Evolutionary conservation across 163 green algal genomes (phyloP).

Genomic region (Botryococcus braunii): DNA sequence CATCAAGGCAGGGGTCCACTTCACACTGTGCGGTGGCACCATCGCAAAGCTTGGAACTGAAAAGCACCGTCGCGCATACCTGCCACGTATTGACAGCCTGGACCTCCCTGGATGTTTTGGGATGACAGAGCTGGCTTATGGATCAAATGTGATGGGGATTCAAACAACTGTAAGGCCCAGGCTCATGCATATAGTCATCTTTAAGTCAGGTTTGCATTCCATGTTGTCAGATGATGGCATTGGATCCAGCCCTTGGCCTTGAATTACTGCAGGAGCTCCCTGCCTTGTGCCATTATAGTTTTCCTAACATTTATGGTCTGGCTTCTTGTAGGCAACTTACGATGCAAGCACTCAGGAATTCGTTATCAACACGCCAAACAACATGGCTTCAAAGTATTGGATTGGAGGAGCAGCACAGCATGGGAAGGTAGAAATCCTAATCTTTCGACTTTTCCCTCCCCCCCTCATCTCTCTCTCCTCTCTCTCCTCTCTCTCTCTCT

Average conservation of each 20-base stretch:
- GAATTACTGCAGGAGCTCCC: too few relatives aligned
- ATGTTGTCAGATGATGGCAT: too few relatives aligned
- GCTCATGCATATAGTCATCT: too few relatives aligned
- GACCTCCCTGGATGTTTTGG: slow-evolving; percentile 72
- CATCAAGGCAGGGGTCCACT: slow-evolving; percentile 82
- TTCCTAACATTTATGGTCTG: not conserved
- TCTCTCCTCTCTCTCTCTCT: too few relatives aligned
- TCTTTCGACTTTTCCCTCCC: not conserved
- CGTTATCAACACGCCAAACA: slow-evolving; percentile 69
- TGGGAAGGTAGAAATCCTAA: slow-evolving; percentile 32
- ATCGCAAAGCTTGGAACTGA: slow-evolving; percentile 74
- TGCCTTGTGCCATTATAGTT: not conserved
- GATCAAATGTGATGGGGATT: slow-evolving; percentile 84
- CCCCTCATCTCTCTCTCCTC: too few relatives aligned
- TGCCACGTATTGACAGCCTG: slow-evolving; percentile 60
- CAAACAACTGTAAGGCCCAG: slow-evolving; percentile 55
- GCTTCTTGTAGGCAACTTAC: slow-evolving; percentile 28
- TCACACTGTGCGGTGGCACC: slow-evolving; percentile 84
- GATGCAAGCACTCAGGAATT: slow-evolving; percentile 51
- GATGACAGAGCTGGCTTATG: slow-evolving; percentile 82
- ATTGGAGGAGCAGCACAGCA: slow-evolving; percentile 53
- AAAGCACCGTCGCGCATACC: slow-evolving; percentile 58
- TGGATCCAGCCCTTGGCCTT: too few relatives aligned
- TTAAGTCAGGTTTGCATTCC: too few relatives aligned
- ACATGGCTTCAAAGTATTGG: slow-evolving; percentile 72